A percentile compares a stretch with the other conserved stretches of the same genome.
Evolutionary conservation across 208 protist genomes (phyloP).

Genomic region (Crithidia thermophila): DNA sequence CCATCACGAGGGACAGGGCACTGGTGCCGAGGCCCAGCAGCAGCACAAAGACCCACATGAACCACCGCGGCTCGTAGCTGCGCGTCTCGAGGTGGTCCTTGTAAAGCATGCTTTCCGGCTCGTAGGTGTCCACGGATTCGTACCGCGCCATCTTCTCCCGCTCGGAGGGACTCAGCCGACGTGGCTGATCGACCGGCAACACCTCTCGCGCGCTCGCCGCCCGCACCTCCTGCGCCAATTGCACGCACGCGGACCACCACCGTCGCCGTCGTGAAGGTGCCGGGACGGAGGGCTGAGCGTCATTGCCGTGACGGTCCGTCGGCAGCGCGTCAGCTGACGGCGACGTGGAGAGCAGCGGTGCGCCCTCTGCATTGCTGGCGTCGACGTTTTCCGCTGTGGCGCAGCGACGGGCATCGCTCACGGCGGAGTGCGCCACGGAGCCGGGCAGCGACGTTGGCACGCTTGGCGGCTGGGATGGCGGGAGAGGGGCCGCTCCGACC

Average conservation of each 20-base stretch:
- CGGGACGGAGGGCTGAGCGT: not conserved
- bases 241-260: not conserved
- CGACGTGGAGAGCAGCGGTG: not conserved
- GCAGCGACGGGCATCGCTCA: not conserved
- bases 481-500: no score
- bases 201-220: constrained; percentile 18
- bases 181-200: constrained; percentile 32
- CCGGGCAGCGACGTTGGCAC: no score
- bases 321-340: no score
- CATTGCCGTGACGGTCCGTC: not conserved
- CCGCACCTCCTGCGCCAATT: constrained; percentile 1
- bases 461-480: not conserved
- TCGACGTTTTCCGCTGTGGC: not conserved
- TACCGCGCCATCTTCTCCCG: constrained; percentile 54
- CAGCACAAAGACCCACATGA: constrained; percentile 68
- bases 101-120: constrained; percentile 52
- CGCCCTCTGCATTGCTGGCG: not conserved
- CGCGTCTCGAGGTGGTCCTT: constrained; percentile 66
- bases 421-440: no score
- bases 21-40: constrained; percentile 45
- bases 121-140: constrained; percentile 59
- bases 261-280: no score
- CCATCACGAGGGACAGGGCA: constrained; percentile 34
- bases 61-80: constrained; percentile 60
- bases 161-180: constrained; percentile 28